Base-by-base conservation (phyloP, 345 rosid genomes). In the Firmiana major region DNA sequence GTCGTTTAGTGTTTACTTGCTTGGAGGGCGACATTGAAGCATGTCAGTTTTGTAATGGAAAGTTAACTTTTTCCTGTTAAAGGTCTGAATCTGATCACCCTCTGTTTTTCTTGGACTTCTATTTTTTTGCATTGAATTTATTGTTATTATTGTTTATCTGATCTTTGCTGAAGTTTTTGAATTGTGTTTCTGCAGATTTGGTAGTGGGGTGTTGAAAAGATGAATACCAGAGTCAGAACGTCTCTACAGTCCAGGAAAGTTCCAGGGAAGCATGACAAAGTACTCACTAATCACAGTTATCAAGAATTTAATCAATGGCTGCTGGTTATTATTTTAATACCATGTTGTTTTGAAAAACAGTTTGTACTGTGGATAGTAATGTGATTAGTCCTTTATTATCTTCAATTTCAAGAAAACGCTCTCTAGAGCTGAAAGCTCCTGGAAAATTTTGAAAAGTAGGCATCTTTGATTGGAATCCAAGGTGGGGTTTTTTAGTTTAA, bases 241-340 rank as follows among this genome's bases (percentile, higher is more conserved):
- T 55, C 79, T 22, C 76, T 67, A 40, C 87, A 85, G 48, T 64
- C 86, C 55, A 73, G 46, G 77, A 79, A 77, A 64, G 75, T 76
- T 83, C 80, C 78, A 9, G n/a, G 69, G 79, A 87, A 80, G 83
- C 83, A 59, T 86, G 87, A 79, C 31, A 83, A 88, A 75, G 91
- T 85, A 85, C 81, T 80, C 76, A 45, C 24, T 80, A 38, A 66
- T 78, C 66, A 70, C 72, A 48, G 9, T 45, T 17, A 57, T 19
- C 48, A 28, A 70, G 63, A 60, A 70, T 13, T 60, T 78, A 53
- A 79, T 78, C 81, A 69, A 75, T 76, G 48, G 55, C 38, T 78
- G 3, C 51, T 74, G 48, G 78, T 40, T 57, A 28, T 53, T 60
- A 59, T 51, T 55, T 26, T 70, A 34, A 38, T 63, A 59, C 31